Evolutionary conservation across 352 stramenopile species (phyloP), one percentile per base, ranked within the genome.

Genomic region (Globisporangium carolinianum): DNA sequence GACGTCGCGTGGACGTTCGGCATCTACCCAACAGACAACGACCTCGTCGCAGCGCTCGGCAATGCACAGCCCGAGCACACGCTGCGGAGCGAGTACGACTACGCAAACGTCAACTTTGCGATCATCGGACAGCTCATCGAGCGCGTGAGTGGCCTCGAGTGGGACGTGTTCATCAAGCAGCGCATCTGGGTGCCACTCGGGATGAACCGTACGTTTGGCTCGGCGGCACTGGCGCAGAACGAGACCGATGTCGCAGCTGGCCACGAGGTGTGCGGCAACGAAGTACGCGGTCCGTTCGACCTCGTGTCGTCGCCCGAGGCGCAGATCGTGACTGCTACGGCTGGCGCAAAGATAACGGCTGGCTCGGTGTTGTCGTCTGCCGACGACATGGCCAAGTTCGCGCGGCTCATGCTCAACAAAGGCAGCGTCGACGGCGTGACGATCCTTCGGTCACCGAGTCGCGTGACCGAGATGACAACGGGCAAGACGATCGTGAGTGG

Each of bases 351-450:
- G 51, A 73, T 75, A 18, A 71, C 76, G 0, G 67, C 76, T 0
- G 75, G 71, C 2, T 87, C 76, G 0, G 66, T 73, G 0, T 46
- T 89, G 1, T 86, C 76, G 9, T 75, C 68, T 50, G 66, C 76
- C 1, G 61, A 79, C 50, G 79, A 86, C 53, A 66, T 89, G 58
- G 69, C 73, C 6, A 86, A 47, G 32, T 66, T 87, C 14, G 51
- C 83, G n/a, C 70, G 72, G 0, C 61, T 87, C 36, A 57, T 89
- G 1, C 48, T 89, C 46, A 82, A 77, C 67, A 89, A 89, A 58
- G 79, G 79, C 42, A 68, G 17, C 3, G 72, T 81, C 15, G 68
- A 80, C 43, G 71, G 72, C 11, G 60, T 81, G 12, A 61, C 66
- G 9, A 69, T 86, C 52, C 50, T 89, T 14, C 70, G 68, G 11